Evolutionary conservation across 1,139 yeast species (phyloP), one percentile per base, ranked within the genome.

Genomic region (Kazachstania sp.): DNA sequence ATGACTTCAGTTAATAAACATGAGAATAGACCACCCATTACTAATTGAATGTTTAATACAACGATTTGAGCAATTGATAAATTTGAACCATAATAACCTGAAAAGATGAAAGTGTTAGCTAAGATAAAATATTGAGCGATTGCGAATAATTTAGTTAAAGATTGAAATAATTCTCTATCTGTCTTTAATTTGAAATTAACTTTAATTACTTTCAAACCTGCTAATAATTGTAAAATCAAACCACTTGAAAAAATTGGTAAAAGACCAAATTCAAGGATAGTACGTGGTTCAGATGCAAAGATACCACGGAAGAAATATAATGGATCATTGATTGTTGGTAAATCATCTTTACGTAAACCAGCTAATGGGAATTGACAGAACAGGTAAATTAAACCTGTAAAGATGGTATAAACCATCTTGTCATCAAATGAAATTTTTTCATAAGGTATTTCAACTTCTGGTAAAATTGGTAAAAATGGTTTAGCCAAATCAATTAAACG

Each of bases 401-500:
- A 81, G 45, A 86, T 73, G 18, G 95, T 84, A 75, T 83, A 87
- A 45, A 86, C 74, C 52, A 87, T 73, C 67, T 83, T 84, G 65
- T 88, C 96, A 69, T 86, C 95, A 58, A 85, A 77, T 43, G 72
- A 61, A 26, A 73, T 71, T 56, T 71, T 77, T 64, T 83, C 88
- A 58, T 75, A 76, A 20, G 95, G 92, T 39, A 74, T 63, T 66
- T 86, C 94, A 52, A 88, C 77, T 71, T 88, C 97, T 48, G 96
- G 96, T 55, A 87, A 72, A 48, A 86, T 70, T 47, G 94, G 82
- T 59, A 80, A 71, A 65, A 88, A 83, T 49, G 95, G 90, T 67
- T 83, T 85, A 58, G 83, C 86, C 66, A 87, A 72, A 69, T 88
- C 95, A 69, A 88, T 78, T 63, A 87, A 79, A 69, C 95, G 94